Conservation (phyloP, 2,329 filamentous ascomycete species). For the Trichophyton benhamiae region DNA sequence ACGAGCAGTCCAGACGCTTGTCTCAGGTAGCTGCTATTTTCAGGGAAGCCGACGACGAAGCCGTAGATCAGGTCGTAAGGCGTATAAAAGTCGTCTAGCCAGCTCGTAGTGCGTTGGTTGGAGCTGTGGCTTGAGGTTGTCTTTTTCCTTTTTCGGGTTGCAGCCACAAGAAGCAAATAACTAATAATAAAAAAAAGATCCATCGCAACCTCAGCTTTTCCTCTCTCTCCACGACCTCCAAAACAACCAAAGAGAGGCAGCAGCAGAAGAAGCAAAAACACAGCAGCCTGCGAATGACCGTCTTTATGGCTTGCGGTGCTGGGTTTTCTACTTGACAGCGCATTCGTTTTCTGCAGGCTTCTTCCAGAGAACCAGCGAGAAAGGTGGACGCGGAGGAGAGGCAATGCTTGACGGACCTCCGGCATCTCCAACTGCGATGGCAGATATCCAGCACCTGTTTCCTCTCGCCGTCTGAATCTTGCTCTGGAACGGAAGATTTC, state of each 20-base stretch:
- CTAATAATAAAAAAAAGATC: not conserved
- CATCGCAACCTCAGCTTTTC: not conserved
- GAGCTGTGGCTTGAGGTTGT: not conserved
- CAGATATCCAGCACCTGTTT: not conserved
- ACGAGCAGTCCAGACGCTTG: not conserved
- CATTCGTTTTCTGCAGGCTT: not conserved
- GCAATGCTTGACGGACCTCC: not conserved
- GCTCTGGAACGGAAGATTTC: not conserved
- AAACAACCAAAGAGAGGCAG: not conserved
- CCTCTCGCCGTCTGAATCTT: not conserved
- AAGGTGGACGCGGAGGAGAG: not conserved
- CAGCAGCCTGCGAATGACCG: not conserved
- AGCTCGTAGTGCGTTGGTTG: not conserved
- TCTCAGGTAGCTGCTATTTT: not conserved
- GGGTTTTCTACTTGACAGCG: not conserved
- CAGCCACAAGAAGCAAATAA: not conserved
- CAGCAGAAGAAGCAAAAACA: not conserved
- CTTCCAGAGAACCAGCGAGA: not conserved
- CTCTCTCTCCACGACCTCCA: not conserved
- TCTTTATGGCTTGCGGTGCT: not conserved
- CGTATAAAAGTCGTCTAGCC: too few relatives aligned
- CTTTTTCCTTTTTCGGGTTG: not conserved
- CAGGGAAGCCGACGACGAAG: not conserved
- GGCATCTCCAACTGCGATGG: not conserved
- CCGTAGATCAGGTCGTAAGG: too few relatives aligned